These are phyloP conservation scores for Linum lewisii DNA, from an alignment of 345 rosid genomes.

Conservation along the genomic window DNA sequence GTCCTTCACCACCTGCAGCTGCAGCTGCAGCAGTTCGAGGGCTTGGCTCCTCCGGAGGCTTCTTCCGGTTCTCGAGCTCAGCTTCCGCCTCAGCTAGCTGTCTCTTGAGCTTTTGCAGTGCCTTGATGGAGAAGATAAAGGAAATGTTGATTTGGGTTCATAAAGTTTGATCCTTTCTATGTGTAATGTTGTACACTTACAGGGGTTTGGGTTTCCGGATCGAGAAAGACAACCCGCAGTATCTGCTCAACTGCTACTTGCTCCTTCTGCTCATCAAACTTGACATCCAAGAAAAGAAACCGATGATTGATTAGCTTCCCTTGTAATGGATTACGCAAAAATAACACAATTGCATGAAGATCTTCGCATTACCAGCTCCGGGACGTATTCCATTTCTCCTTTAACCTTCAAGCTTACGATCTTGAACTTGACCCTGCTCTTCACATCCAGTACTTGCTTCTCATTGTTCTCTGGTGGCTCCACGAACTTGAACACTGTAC, in stretches of 20 bases:
- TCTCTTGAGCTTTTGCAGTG: slow-evolving; percentile 23
- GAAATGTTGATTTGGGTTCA: not conserved
- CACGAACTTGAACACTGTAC: slow-evolving; percentile 29
- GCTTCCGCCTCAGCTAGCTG: slow-evolving; percentile 27
- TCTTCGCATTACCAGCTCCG: slow-evolving; percentile 22
- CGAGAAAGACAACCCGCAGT: not conserved
- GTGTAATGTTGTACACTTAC: not conserved
- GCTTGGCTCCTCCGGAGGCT: slow-evolving; percentile 20
- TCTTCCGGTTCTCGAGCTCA: slow-evolving; percentile 23
- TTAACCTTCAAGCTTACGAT: slow-evolving; percentile 28
- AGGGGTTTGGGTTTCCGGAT: not conserved
- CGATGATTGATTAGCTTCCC: not conserved
- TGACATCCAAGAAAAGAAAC: not conserved
- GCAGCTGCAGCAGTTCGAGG: slow-evolving; percentile 10
- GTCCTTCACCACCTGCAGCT: slow-evolving; percentile 16
- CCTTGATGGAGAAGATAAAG: slow-evolving; percentile 7
- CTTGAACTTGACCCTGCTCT: slow-evolving; percentile 31
- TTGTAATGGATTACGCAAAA: not conserved
- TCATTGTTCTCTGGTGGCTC: slow-evolving; percentile 31
- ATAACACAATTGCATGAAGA: not conserved
- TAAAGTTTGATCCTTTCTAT: not conserved
- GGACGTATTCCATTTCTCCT: slow-evolving; percentile 23
- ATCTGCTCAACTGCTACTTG: slow-evolving; percentile 5
- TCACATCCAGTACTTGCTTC: slow-evolving; percentile 17
- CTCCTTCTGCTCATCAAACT: slow-evolving; percentile 1